These are phyloP conservation scores for Pseudogymnoascus sp. DNA, from an alignment of 2,329 filamentous ascomycete species.

Conservation along the genomic window DNA sequence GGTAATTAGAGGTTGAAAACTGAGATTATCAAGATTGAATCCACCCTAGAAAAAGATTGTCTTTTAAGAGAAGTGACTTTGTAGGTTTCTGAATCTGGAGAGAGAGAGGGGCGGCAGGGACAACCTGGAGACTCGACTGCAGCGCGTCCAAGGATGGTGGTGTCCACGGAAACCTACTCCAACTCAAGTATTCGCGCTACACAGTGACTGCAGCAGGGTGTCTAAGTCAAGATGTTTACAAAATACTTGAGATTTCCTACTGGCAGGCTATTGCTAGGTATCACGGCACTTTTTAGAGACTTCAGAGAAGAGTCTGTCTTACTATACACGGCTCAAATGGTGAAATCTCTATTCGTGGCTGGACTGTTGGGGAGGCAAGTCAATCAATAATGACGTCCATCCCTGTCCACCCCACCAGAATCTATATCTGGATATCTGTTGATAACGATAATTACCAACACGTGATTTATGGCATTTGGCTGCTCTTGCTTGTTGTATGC, in stretches of 20 bases:
- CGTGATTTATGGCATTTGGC: not conserved
- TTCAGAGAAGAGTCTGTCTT: not conserved
- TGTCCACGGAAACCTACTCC: conserved; percentile 9
- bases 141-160: conserved; percentile 6
- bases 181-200: conserved; percentile 3
- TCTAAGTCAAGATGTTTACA: conserved; percentile 6
- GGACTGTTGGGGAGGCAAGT: conserved; percentile 1
- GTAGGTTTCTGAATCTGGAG: conserved; percentile 10
- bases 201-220: not conserved
- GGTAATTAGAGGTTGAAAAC: not conserved
- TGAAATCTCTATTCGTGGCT: conserved; percentile 9
- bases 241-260: not conserved
- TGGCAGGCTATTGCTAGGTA: not conserved
- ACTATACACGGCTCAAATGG: conserved; percentile 2
- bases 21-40: not conserved
- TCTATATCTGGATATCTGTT: conserved; percentile 3
- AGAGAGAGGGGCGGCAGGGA: conserved; percentile 16
- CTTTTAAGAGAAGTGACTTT: not conserved
- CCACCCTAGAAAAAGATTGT: not conserved
- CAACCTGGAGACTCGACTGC: conserved; percentile 15
- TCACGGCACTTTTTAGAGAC: not conserved
- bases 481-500: not conserved
- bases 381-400: conserved; percentile 11
- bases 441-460: not conserved
- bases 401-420: conserved; percentile 7